Base-by-base conservation (phyloP, 1,284 basidiomycete genomes). In the Limonomyces culmigenus region DNA sequence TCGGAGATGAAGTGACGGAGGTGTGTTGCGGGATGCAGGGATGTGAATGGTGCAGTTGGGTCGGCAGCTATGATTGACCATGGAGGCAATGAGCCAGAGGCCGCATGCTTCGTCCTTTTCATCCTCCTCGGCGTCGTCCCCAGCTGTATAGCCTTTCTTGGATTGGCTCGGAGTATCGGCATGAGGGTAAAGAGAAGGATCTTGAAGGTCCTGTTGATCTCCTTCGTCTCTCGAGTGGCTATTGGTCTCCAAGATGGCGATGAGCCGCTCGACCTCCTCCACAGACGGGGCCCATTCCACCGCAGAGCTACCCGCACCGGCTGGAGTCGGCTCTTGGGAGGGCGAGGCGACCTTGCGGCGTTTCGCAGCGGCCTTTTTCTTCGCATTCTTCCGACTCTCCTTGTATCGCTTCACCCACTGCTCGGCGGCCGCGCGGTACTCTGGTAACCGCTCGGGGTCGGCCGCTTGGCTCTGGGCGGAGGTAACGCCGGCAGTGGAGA, bases 271-370 rank as follows among this genome's bases (percentile, higher is more conserved):
- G 16, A 37, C 32, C 16, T 37, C 36, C 16, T 37, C 36, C n/a
- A 20, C 29, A 4, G 29, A 32, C 29, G 30, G 29, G 14, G 14
- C 15, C 36, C 29, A 32, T 30, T 14, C 30, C 12, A 10, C 40
- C 15, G 19, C 12, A 29, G 35, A 30, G 40, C 21, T 36, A 42
- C 29, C 47, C 47, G 13, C 23, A 6, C 10, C 16, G 16, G 30
- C 15, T 32, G 15, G 8, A 27, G 23, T 8, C 8, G 40, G 13
- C 43, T 48, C 34, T 41, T 35, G 23, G 8, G 23, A 27, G 8
- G 23, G 23, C n/a, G 44, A 45, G 8, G 39, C 42, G 6, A 48
- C 45, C 39, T 50, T 53, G 31, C 47, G 47, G 23, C 37, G 11
- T 33, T 27, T 8, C 23, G 23, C 33, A 19, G n/a, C 25, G 11